phyloP scores from a whole-genome alignment of 306 rosid species.

The Ceratonia siliqua region DNA sequence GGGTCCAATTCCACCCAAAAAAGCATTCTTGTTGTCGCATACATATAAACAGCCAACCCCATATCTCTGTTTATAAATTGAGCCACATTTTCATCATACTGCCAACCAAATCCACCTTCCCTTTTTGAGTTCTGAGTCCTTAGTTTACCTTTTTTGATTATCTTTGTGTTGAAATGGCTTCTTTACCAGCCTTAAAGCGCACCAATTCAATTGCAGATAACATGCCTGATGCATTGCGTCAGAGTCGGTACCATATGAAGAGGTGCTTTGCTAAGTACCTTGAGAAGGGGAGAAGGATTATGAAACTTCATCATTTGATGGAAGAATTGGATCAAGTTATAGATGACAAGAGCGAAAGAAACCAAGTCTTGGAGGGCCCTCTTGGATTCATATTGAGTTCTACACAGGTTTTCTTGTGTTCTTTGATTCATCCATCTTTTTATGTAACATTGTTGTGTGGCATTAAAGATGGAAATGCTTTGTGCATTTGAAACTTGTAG shows the following conservation, averaged over 20 bases:
- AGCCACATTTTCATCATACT: slow-evolving; percentile 16
- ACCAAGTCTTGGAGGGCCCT: slow-evolving; percentile 61
- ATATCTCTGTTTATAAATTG: slow-evolving; percentile 42
- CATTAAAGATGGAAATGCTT: not conserved
- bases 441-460: not conserved
- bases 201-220: slow-evolving; percentile 58
- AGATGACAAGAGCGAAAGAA: slow-evolving; percentile 61
- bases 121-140: slow-evolving; percentile 21
- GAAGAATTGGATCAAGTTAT: slow-evolving; percentile 67
- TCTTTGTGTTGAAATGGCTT: slow-evolving; percentile 44
- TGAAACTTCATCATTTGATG: slow-evolving; percentile 72
- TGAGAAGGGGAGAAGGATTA: slow-evolving; percentile 70
- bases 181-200: slow-evolving; percentile 42
- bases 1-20: slow-evolving; percentile 4
- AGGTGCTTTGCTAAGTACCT: slow-evolving; percentile 77
- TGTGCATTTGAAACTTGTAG: slow-evolving; percentile 44
- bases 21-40: slow-evolving; percentile 1
- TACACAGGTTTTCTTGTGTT: slow-evolving; percentile 60
- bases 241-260: slow-evolving; percentile 77
- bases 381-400: slow-evolving; percentile 68
- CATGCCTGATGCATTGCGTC: slow-evolving; percentile 81
- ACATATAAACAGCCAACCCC: slow-evolving; percentile 37
- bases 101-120: slow-evolving; percentile 3
- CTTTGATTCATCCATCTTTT: not conserved
- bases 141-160: not conserved